Conservation (phyloP, 208 protist species). For the Herpetomonas samuelpessoai region DNA sequence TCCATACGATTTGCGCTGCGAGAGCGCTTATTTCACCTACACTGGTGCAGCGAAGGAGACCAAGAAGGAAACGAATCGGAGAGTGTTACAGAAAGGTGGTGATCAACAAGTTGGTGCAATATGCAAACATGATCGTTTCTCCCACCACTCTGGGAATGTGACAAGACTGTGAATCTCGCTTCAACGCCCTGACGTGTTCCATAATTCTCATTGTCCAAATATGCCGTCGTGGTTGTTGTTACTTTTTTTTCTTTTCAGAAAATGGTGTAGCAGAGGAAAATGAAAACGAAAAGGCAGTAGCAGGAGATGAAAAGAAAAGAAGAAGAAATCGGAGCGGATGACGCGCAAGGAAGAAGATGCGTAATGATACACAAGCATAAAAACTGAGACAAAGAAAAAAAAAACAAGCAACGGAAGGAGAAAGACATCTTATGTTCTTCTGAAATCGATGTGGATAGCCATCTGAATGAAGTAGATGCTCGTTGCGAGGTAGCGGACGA, state of each 20-base stretch:
- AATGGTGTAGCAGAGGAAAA: conserved; percentile 4
- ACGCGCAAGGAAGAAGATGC: neutral
- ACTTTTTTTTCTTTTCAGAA: neutral
- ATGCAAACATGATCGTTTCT: too few relatives aligned
- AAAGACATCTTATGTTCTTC: conserved; percentile 5
- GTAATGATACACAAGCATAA: neutral
- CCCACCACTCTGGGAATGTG: too few relatives aligned
- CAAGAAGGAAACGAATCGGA: too few relatives aligned
- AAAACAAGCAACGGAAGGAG: conserved; percentile 10
- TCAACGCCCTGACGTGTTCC: too few relatives aligned
- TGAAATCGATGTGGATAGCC: conserved; percentile 1
- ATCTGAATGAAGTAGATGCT: conserved; percentile 20
- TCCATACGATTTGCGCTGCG: too few relatives aligned
- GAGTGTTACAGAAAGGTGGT: too few relatives aligned
- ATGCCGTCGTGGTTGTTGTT: neutral
- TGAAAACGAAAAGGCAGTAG: conserved; percentile 1
- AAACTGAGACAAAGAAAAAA: conserved; percentile 19
- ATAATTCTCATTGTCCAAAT: too few relatives aligned
- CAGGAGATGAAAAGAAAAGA: conserved; percentile 8
- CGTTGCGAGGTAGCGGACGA: too few relatives aligned
- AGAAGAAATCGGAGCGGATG: conserved; percentile 8
- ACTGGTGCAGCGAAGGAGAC: too few relatives aligned
- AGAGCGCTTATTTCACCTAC: too few relatives aligned
- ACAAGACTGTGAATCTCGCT: too few relatives aligned
- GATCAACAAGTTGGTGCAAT: too few relatives aligned